Base-by-base conservation (phyloP, 345 rosid species). In the Corchorus capsularis region DNA sequence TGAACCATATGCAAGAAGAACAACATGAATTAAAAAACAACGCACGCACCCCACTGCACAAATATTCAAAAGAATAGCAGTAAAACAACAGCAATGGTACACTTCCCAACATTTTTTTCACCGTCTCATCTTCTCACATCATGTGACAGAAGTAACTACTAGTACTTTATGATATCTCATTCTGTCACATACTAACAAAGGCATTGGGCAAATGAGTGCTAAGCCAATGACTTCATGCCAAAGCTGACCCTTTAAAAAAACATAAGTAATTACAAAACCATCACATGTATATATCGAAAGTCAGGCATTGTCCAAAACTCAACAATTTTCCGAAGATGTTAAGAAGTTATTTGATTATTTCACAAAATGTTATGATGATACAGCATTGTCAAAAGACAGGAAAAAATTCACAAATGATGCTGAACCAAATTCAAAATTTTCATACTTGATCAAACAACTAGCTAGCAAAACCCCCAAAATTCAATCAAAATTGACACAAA, bases 161-260 rank as follows among this genome's bases (percentile, higher is more conserved):
- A 69, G 61, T 69, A 32, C 46, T 52, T 70, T 17, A n/a, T 53
- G 34, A 53, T 70, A 70, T 35, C 49, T 53, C 6, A 54, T 8
- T 69, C 60, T 46, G 34, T 69, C 61, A 17, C 5, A 69, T 53
- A 7, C 32, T 35, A 53, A 53, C 47, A 70, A 53, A 52, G 8
- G 32, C 10, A 52, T 52, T 27, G 11, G 27, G 45, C 17, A 19
- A 53, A 53, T 34, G 47, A 37, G 46, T 53, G 9, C 46, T 34
- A 34, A 69, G 60, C 73, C 61, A 53, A 53, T 70, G 32, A 54
- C 73, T 53, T 12, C 32, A 35, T n/a, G 47, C 74, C 74, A 70
- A 14, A 14, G 34, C 6, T 49, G 32, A 69, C 47, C 15, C 61
- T 20, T 53, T 52, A 10, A 17, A 70, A 70, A 70, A 69, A 34